Evolutionary conservation across 495 filamentous ascomycete species (phyloP), one percentile per base, ranked within the genome.

Genomic region (Tuber borchii): DNA sequence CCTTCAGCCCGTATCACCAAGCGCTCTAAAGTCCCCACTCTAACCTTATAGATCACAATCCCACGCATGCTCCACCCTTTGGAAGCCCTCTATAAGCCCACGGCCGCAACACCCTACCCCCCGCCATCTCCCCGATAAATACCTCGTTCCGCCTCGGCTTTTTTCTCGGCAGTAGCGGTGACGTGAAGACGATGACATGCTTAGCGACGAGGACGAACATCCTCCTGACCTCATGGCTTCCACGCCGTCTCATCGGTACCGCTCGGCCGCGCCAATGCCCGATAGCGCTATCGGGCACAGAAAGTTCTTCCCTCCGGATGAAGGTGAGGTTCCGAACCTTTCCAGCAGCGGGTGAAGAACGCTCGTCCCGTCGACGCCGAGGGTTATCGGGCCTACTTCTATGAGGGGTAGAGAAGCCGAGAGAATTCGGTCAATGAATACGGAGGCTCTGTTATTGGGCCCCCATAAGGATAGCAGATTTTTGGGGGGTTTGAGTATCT

Each of bases 11-110:
- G n/a, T n/a, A n/a, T n/a, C n/a, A 84, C 17, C 84, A 74, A 37
- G 42, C 51, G 74, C 10, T 69, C 75, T n/a, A 72, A 77, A 19
- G 68, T 74, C 40, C 16, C 72, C 10, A 69, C 78, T 68, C 44
- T 78, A 31, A 69, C 76, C 82, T 69, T 74, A 74, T 69, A 77
- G 71, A 71, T 79, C 79, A 90, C 92, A 75, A 87, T 95, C 93
- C 79, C 93, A 91, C 6, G 85, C 31, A 72, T 71, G 43, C 86
- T 95, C 19, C 93, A 97, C 78, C 94, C 94, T 0, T 86, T 97
- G 17, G 94, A 97, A 85, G 92, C 93, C 0, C 88, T 97, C 12
- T 97, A 94, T 87, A 97, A 97, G 81, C 89, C 89, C 37, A 84
- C 86, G 2, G 42, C 80, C 8, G 77, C 74, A 12, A 76, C 78